Conservation (phyloP, 1,139 yeast genomes). For the Yamadazyma dendronema region DNA sequence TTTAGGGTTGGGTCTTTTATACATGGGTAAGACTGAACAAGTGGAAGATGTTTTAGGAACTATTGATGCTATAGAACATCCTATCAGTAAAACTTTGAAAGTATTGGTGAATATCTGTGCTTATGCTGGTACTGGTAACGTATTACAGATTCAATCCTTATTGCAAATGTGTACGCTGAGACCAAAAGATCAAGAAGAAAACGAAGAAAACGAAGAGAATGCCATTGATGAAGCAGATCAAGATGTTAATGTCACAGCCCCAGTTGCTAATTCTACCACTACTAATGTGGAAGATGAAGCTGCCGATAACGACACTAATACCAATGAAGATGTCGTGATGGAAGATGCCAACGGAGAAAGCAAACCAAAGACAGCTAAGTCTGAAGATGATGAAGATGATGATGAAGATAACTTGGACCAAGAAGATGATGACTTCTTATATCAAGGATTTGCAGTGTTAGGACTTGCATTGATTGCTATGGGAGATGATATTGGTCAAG, state of each 20-base stretch:
- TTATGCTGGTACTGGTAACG: conserved; percentile 97
- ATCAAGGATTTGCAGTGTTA: conserved; percentile 87
- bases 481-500: conserved; percentile 98
- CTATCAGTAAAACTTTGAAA: conserved; percentile 85
- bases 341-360: conserved; percentile 23
- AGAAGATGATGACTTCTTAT: conserved; percentile 59
- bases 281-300: conserved; percentile 1
- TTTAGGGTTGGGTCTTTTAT: conserved; percentile 86
- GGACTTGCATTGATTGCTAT: conserved; percentile 94
- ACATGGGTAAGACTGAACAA: conserved; percentile 92
- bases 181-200: conserved; percentile 40
- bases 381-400: conserved; percentile 22
- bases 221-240: conserved; percentile 16
- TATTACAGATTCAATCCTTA: conserved; percentile 86
- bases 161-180: conserved; percentile 82
- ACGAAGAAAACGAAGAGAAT: conserved; percentile 24
- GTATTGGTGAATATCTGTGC: conserved; percentile 92
- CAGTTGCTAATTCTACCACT: conserved; percentile 11
- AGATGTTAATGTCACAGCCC: conserved; percentile 15
- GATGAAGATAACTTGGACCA: conserved; percentile 28
- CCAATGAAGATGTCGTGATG: conserved; percentile 21
- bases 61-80: conserved; percentile 92
- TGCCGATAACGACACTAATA: not conserved
- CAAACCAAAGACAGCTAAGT: conserved; percentile 15
- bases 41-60: conserved; percentile 95